A percentile compares a stretch with the other conserved stretches of the same genome.
These are phyloP conservation scores for Boletus barrowsii DNA, from an alignment of 768 basidiomycete genomes.

Conservation along the genomic window DNA sequence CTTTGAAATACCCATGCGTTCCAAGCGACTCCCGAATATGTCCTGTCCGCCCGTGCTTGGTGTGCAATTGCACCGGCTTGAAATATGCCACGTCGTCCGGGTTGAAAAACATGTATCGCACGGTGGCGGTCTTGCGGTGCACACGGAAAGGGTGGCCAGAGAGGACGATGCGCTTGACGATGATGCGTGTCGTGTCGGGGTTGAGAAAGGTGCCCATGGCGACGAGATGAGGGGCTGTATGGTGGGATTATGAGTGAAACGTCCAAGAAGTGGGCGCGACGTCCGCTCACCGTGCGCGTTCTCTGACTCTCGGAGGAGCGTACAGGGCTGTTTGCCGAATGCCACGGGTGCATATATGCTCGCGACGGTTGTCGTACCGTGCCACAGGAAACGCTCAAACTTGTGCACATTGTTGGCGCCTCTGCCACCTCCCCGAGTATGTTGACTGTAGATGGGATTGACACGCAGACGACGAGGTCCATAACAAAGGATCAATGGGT, in stretches of 20 bases:
- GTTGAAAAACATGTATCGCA: constrained; percentile 99
- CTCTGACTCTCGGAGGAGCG: constrained; percentile 68
- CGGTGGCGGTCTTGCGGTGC: constrained; percentile 94
- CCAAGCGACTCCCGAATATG: constrained; percentile 92
- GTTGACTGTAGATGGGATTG: constrained; percentile 90
- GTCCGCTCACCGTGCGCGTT: constrained; percentile 50
- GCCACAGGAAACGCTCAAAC: constrained; percentile 85
- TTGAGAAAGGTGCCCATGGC: constrained; percentile 86
- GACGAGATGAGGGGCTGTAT: constrained; percentile 73
- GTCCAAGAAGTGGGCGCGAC: not conserved
- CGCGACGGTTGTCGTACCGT: constrained; percentile 77
- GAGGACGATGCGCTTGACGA: constrained; percentile 91
- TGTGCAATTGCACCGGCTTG: constrained; percentile 89
- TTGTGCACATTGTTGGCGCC: constrained; percentile 98
- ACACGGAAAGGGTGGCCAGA: constrained; percentile 97
- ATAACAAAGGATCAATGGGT: constrained; percentile 83
- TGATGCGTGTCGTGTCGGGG: constrained; percentile 86
- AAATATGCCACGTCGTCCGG: constrained; percentile 90
- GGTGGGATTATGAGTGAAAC: not conserved
- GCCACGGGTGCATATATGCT: constrained; percentile 86
- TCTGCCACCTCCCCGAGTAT: constrained; percentile 84
- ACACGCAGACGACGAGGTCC: constrained; percentile 84
- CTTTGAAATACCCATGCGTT: constrained; percentile 98
- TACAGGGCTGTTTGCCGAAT: constrained; percentile 77
- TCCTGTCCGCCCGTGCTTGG: constrained; percentile 85